phyloP scores from a whole-genome alignment of 2,329 filamentous ascomycete species.

The Trichoderma oligosporum region DNA sequence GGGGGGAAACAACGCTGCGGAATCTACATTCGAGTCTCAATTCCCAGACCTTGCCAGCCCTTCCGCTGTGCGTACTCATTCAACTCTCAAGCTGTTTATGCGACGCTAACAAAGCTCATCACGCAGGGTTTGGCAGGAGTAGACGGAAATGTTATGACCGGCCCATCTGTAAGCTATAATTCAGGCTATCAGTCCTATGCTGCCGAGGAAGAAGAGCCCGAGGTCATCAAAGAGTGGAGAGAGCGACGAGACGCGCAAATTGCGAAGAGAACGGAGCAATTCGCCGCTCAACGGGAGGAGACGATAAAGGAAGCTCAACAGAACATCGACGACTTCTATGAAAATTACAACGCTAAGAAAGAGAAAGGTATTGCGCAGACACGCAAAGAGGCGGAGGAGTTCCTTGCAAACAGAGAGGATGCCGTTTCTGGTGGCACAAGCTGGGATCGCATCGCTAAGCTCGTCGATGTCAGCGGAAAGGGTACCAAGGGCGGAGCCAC shows the following conservation, averaged over 20 bases:
- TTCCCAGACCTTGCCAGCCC: slow-evolving; percentile 71
- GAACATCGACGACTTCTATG: slow-evolving; percentile 98
- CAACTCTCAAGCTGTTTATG: not conserved
- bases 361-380: slow-evolving; percentile 90
- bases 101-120: slow-evolving; percentile 8
- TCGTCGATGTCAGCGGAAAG: slow-evolving; percentile 97
- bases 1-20: slow-evolving; percentile 57
- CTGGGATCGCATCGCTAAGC: slow-evolving; percentile 96
- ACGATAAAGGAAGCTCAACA: slow-evolving; percentile 85
- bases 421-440: slow-evolving; percentile 91
- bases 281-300: slow-evolving; percentile 74
- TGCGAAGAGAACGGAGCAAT: slow-evolving; percentile 78
- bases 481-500: slow-evolving; percentile 79
- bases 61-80: slow-evolving; percentile 31
- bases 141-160: slow-evolving; percentile 59
- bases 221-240: slow-evolving; percentile 88
- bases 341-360: slow-evolving; percentile 98
- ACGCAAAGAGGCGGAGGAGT: slow-evolving; percentile 87
- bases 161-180: slow-evolving; percentile 60
- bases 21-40: slow-evolving; percentile 71
- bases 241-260: slow-evolving; percentile 81
- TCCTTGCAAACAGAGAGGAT: slow-evolving; percentile 82
- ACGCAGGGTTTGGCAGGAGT: slow-evolving; percentile 18
- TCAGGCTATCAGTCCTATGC: slow-evolving; percentile 57
- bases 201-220: slow-evolving; percentile 75